Conservation (phyloP, 371 early-diverging fungal genomes). For the Mortierella sp. region DNA sequence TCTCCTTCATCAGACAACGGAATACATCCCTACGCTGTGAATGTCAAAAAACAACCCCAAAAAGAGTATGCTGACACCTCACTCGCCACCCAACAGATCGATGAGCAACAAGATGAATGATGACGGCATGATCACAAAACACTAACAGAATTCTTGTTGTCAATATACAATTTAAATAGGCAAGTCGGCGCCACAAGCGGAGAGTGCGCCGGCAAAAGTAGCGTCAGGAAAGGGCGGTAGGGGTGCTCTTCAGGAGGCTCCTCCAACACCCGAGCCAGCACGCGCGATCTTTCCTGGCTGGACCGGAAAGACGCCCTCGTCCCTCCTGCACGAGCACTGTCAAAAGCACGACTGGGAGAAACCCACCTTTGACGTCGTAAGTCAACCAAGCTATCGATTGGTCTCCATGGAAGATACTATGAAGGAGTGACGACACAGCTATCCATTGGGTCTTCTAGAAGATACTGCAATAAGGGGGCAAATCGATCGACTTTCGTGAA, state of each 20-base stretch:
- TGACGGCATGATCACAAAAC: background rate
- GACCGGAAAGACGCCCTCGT: conserved; percentile 91
- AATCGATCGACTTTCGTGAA: too few relatives aligned
- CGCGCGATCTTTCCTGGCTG: conserved; percentile 76
- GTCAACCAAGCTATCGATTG: background rate
- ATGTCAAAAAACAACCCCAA: conserved; percentile 46
- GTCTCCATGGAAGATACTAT: background rate
- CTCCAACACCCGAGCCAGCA: conserved; percentile 42
- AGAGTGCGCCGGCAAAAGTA: conserved; percentile 3
- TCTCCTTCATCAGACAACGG: background rate
- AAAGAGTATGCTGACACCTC: conserved; percentile 21
- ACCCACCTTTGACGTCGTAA: conserved; percentile 72
- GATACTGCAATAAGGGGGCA: too few relatives aligned
- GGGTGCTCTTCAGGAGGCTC: conserved; percentile 11
- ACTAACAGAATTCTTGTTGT: background rate
- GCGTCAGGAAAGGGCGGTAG: conserved; percentile 29
- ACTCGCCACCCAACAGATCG: background rate
- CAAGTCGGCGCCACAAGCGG: conserved; percentile 16
- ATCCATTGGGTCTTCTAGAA: too few relatives aligned
- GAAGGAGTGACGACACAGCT: too few relatives aligned
- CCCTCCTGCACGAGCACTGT: conserved; percentile 83
- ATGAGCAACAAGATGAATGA: background rate
- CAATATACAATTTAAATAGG: conserved; percentile 16
- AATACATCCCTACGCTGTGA: background rate
- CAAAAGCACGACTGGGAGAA: conserved; percentile 86